Conservation (phyloP, 2,329 filamentous ascomycete species). For the Boeremia lycopersici region DNA sequence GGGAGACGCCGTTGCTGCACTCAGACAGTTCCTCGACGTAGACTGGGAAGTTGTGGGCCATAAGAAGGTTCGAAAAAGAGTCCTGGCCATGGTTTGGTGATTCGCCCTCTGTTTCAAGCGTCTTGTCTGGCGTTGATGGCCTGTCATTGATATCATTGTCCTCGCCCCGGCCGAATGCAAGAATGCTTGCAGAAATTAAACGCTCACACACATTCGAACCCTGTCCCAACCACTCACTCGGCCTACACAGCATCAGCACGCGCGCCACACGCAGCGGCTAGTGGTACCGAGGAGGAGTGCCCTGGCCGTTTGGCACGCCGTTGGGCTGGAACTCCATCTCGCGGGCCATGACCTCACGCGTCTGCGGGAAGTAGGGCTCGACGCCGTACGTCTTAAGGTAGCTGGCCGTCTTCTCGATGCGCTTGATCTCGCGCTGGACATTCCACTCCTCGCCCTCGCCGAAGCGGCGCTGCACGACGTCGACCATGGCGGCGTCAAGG, state of each 20-base stretch:
- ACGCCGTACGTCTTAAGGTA: slow-evolving; percentile 60
- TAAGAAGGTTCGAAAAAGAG: not conserved
- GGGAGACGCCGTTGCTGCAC: not conserved
- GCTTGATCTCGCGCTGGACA: slow-evolving; percentile 59
- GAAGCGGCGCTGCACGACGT: slow-evolving; percentile 58
- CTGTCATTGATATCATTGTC: not conserved
- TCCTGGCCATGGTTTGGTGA: too few species aligned
- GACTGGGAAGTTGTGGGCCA: not conserved
- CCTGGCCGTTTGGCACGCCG: slow-evolving; percentile 35
- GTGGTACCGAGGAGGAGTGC: slow-evolving; percentile 46
- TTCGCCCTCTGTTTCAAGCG: not conserved
- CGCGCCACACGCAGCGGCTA: slow-evolving; percentile 25
- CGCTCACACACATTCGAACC: not conserved
- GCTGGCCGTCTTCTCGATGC: slow-evolving; percentile 61
- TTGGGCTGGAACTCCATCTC: slow-evolving; percentile 46
- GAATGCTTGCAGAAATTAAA: not conserved
- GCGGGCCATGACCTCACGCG: slow-evolving; percentile 56
- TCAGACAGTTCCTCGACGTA: not conserved
- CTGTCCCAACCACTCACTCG: not conserved
- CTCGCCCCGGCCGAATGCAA: not conserved
- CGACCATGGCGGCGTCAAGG: slow-evolving; percentile 59
- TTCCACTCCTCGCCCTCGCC: slow-evolving; percentile 60
- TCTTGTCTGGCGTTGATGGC: not conserved
- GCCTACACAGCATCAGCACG: slow-evolving; percentile 19
- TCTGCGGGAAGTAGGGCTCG: slow-evolving; percentile 60